A percentile compares a stretch with the other conserved stretches of the same genome.
Evolutionary conservation across 2,329 filamentous ascomycete genomes (phyloP).

Genomic region (Coniochaeta sp.): DNA sequence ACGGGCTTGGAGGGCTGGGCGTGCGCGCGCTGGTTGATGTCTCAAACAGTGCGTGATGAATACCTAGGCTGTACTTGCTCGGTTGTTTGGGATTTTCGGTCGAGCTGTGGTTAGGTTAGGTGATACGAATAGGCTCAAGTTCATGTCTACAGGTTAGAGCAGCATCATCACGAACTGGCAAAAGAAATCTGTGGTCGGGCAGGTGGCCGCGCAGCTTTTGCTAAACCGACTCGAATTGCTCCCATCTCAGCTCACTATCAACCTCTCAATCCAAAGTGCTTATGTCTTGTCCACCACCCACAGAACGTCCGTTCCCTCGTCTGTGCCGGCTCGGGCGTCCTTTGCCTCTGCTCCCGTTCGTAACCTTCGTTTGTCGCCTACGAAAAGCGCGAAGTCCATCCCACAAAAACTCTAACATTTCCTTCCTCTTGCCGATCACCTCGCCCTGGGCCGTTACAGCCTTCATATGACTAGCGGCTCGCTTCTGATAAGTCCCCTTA

Average conservation of each 20-base stretch:
- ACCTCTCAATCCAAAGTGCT: background rate
- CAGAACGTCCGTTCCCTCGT: background rate
- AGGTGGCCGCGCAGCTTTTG: background rate
- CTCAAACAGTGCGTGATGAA: background rate
- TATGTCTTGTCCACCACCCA: background rate
- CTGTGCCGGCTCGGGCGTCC: background rate
- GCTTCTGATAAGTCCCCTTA: background rate
- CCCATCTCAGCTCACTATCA: conserved; percentile 4
- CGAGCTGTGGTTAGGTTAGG: background rate
- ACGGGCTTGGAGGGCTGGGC: background rate
- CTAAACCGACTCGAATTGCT: conserved; percentile 1
- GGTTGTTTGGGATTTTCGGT: too few relatives aligned
- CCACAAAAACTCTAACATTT: background rate
- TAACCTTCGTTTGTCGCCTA: background rate
- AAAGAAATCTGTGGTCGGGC: background rate
- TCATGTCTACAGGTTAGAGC: background rate
- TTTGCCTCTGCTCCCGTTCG: conserved; percentile 1
- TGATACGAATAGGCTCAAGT: background rate
- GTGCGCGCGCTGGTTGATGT: background rate
- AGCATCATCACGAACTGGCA: too few relatives aligned
- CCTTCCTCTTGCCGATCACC: background rate
- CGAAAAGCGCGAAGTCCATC: conserved; percentile 1
- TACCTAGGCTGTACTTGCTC: too few relatives aligned
- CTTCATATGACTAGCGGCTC: background rate
- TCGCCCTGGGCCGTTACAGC: background rate